These are phyloP conservation scores for Candida ficus DNA, from an alignment of 805 yeast species.

Conservation along the genomic window DNA sequence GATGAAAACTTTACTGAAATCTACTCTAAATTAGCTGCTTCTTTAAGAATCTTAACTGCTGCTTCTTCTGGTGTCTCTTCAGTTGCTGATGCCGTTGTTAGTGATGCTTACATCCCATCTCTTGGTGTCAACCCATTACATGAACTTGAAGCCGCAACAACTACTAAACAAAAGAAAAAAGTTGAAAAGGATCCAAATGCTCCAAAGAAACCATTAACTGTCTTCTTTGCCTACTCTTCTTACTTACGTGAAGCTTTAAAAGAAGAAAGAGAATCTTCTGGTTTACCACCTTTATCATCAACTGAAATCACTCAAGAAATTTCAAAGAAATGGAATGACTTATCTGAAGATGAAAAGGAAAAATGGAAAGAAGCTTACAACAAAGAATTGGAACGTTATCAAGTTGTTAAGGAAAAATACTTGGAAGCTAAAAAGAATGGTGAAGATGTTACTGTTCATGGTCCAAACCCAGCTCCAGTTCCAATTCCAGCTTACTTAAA, in stretches of 20 bases:
- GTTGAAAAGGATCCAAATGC: conserved; percentile 83
- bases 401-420: conserved; percentile 40
- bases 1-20: conserved; percentile 42
- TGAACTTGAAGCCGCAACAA: too few species aligned
- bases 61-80: conserved; percentile 30
- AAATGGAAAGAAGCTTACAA: conserved; percentile 60
- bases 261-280: conserved; percentile 56
- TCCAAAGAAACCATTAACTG: conserved; percentile 91
- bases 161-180: conserved; percentile 37
- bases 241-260: conserved; percentile 66
- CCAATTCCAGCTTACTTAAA: conserved; percentile 31
- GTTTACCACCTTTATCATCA: conserved; percentile 61
- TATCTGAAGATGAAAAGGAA: conserved; percentile 64
- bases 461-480: conserved; percentile 35
- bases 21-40: conserved; percentile 37
- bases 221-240: conserved; percentile 74
- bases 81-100: conserved; percentile 17
- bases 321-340: conserved; percentile 71
- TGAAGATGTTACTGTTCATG: conserved; percentile 17
- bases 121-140: conserved; percentile 4
- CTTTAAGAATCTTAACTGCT: conserved; percentile 34
- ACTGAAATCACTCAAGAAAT: conserved; percentile 76
- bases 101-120: conserved; percentile 10
- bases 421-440: conserved; percentile 41
- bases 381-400: conserved; percentile 40